phyloP scores from a whole-genome alignment of 352 stramenopile species.

The Phytophthora tubulina region DNA sequence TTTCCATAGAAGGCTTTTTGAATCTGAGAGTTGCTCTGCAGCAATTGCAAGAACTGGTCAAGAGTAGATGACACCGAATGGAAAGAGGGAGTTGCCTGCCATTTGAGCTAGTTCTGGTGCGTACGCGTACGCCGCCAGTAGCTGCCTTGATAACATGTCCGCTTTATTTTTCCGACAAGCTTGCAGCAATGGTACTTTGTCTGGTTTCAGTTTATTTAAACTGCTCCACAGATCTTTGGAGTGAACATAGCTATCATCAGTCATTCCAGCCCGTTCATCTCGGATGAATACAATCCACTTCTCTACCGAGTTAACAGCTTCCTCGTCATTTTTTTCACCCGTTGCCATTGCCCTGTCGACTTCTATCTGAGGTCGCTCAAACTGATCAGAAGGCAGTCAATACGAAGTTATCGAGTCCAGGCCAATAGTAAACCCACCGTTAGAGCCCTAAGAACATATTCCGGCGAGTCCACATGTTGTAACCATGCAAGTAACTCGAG shows the following conservation, averaged over 20 bases:
- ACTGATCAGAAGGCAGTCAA: neutral
- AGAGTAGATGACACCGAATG: too few species aligned
- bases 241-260: slow-evolving; percentile 5
- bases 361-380: neutral
- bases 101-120: neutral
- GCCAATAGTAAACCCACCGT: neutral
- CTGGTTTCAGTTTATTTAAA: neutral
- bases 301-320: neutral
- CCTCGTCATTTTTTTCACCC: neutral
- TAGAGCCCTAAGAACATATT: slow-evolving; percentile 4
- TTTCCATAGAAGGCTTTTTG: slow-evolving; percentile 1
- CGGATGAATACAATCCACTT: slow-evolving; percentile 2
- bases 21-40: neutral
- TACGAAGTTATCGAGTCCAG: neutral
- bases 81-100: too few species aligned
- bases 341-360: neutral
- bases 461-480: slow-evolving; percentile 4
- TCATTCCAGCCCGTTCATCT: neutral
- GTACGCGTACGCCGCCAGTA: neutral
- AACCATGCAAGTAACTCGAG: neutral
- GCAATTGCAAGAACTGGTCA: neutral
- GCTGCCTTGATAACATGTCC: neutral
- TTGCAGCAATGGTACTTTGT: neutral
- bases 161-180: slow-evolving; percentile 1
- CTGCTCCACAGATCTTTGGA: neutral